Percentiles rank a stretch among this genome's conserved stretches.
Conservation (phyloP, 1,284 basidiomycete genomes). For the Cutaneotrichosporon sp. region DNA sequence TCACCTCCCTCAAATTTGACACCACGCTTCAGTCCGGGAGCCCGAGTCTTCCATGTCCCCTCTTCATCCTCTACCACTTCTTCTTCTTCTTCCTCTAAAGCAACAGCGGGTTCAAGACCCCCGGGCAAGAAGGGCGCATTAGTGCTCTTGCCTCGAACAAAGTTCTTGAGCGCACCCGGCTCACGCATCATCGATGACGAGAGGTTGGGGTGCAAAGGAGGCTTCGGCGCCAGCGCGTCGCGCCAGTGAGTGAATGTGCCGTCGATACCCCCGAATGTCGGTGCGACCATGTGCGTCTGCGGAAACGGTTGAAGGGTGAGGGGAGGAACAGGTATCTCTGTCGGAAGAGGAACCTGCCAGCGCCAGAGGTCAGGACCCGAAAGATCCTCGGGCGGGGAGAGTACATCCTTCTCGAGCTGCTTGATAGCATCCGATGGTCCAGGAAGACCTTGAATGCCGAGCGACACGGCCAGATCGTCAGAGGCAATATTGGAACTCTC, state of each 20-base stretch:
- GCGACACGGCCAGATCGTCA: constrained; percentile 28
- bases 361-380: constrained; percentile 30
- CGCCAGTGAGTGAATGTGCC: constrained; percentile 74
- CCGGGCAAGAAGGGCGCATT: constrained; percentile 90
- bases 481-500: constrained; percentile 19
- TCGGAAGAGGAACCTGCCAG: constrained; percentile 43
- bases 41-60: constrained; percentile 45
- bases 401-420: constrained; percentile 32
- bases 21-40: constrained; percentile 40
- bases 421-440: constrained; percentile 23
- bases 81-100: constrained; percentile 31
- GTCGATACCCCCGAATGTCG: constrained; percentile 70
- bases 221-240: constrained; percentile 55
- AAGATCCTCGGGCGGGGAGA: constrained; percentile 38
- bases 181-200: constrained; percentile 79
- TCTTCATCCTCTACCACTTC: constrained; percentile 39
- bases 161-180: constrained; percentile 68
- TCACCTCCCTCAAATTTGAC: constrained; percentile 41
- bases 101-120: constrained; percentile 55
- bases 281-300: constrained; percentile 69
- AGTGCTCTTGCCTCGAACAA: constrained; percentile 87
- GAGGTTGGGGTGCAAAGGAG: constrained; percentile 58
- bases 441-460: constrained; percentile 32
- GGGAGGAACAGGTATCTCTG: constrained; percentile 49
- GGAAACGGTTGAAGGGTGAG: constrained; percentile 63